These are phyloP conservation scores for Microdochium paspali DNA, from an alignment of 2,329 filamentous ascomycete species.

Conservation along the genomic window DNA sequence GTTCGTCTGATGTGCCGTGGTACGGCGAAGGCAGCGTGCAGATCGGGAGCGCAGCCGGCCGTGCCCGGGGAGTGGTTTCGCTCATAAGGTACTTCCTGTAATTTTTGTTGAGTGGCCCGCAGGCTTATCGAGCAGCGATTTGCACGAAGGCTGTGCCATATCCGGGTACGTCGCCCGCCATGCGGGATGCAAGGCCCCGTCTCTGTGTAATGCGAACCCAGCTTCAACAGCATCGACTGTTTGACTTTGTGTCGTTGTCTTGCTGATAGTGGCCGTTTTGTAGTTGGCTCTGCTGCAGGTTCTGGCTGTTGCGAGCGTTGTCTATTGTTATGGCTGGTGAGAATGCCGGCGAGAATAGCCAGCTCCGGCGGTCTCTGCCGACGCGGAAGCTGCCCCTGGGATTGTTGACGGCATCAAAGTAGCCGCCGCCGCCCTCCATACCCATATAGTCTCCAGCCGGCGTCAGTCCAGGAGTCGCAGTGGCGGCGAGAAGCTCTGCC, in stretches of 20 bases:
- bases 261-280: background rate
- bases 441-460: constrained; percentile 32
- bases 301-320: constrained; percentile 18
- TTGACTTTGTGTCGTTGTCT: background rate
- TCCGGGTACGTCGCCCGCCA: too few relatives aligned
- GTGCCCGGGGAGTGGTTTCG: too few relatives aligned
- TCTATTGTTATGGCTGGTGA: constrained; percentile 43
- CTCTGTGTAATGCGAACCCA: background rate
- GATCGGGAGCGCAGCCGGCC: too few relatives aligned
- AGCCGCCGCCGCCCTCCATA: constrained; percentile 28
- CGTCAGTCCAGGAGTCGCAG: constrained; percentile 34
- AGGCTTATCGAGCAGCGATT: too few relatives aligned
- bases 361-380: constrained; percentile 47
- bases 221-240: background rate
- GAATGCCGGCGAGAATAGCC: constrained; percentile 47
- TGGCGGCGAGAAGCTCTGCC: constrained; percentile 46
- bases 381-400: constrained; percentile 45
- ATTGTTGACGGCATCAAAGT: constrained; percentile 42
- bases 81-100: too few relatives aligned
- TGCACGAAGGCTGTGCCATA: background rate
- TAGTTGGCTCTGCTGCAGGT: background rate
- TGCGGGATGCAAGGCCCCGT: background rate
- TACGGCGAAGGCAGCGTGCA: too few relatives aligned
- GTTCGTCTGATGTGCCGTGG: too few relatives aligned
- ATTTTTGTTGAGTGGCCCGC: too few relatives aligned